Evolutionary conservation across 78 protist genomes (phyloP).

Genomic region (Carpediemonas membranifera): DNA sequence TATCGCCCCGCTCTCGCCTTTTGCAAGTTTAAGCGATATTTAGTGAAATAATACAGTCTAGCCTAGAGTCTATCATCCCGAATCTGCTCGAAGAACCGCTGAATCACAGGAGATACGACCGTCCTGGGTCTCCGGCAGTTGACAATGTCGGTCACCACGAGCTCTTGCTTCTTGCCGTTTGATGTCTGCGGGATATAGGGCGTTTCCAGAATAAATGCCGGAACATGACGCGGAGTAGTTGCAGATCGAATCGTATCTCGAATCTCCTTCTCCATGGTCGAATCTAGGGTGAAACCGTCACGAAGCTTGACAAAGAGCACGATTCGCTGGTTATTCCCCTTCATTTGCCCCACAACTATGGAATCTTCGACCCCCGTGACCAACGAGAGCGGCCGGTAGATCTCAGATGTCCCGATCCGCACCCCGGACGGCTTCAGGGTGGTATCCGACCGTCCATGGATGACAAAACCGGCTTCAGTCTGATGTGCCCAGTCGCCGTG

Average conservation of each 20-base stretch:
- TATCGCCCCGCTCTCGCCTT: no score
- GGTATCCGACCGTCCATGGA: conserved; percentile 35
- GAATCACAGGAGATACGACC: no score
- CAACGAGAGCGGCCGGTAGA: conserved; percentile 3
- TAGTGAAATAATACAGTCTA: no score
- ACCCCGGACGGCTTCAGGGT: conserved; percentile 33
- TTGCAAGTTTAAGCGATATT: no score
- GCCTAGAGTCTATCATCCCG: no score
- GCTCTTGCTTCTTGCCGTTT: conserved; percentile 45
- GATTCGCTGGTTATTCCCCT: conserved; percentile 30
- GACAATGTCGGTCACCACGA: conserved; percentile 19
- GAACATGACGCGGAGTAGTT: conserved; percentile 30
- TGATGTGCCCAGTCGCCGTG: conserved; percentile 28
- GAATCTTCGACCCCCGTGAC: conserved; percentile 12
- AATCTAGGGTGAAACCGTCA: background rate
- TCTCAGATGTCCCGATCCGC: conserved; percentile 28
- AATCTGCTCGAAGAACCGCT: no score
- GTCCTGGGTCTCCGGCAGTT: no score
- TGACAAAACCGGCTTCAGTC: conserved; percentile 11
- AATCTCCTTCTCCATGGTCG: background rate
- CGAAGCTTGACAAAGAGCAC: conserved; percentile 16
- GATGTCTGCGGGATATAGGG: conserved; percentile 21
- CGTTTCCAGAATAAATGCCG: conserved; percentile 15
- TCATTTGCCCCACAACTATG: conserved; percentile 28
- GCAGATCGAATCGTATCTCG: background rate